These are phyloP conservation scores for Trichoderma sp. DNA, from an alignment of 2,329 filamentous ascomycete genomes.

Conservation along the genomic window DNA sequence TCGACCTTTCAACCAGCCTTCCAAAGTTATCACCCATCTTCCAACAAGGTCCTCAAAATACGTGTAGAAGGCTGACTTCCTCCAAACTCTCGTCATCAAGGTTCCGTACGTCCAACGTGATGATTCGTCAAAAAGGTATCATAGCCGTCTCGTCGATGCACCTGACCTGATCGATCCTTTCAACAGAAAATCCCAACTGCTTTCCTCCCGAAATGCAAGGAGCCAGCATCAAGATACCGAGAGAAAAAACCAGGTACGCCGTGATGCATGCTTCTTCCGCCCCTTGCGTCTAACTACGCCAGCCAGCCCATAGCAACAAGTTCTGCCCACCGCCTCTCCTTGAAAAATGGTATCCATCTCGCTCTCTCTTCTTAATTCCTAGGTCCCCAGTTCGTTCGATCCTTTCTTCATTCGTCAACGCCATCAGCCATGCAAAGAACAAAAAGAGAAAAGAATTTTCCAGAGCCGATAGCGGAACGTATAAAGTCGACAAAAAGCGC, in stretches of 20 bases:
- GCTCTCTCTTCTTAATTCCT: background rate
- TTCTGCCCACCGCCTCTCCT: constrained; percentile 6
- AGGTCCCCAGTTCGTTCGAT: background rate
- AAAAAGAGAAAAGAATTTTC: constrained; percentile 34
- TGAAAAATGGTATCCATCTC: constrained; percentile 10
- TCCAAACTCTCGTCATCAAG: constrained; percentile 31
- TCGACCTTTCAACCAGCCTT: constrained; percentile 2
- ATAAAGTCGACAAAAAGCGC: constrained; percentile 34
- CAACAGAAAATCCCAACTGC: constrained; percentile 34
- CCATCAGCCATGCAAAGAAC: constrained; percentile 35
- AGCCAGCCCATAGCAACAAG: constrained; percentile 13
- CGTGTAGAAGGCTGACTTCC: constrained; percentile 30
- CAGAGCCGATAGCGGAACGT: constrained; percentile 36
- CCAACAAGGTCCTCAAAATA: constrained; percentile 1
- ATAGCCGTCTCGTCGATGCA: constrained; percentile 31
- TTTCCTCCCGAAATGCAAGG: constrained; percentile 26
- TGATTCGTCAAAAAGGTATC: constrained; percentile 42
- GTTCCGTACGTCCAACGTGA: constrained; percentile 39
- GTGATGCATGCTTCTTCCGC: constrained; percentile 26
- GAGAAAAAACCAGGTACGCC: constrained; percentile 30
- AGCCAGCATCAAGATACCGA: constrained; percentile 27
- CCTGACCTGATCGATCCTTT: constrained; percentile 32
- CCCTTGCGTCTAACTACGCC: constrained; percentile 21
- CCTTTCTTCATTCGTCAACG: constrained; percentile 35
- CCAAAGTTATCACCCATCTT: constrained; percentile 10